phyloP scores from a whole-genome alignment of 192 early-diverging fungal species.

The Dissophora globulifera region DNA sequence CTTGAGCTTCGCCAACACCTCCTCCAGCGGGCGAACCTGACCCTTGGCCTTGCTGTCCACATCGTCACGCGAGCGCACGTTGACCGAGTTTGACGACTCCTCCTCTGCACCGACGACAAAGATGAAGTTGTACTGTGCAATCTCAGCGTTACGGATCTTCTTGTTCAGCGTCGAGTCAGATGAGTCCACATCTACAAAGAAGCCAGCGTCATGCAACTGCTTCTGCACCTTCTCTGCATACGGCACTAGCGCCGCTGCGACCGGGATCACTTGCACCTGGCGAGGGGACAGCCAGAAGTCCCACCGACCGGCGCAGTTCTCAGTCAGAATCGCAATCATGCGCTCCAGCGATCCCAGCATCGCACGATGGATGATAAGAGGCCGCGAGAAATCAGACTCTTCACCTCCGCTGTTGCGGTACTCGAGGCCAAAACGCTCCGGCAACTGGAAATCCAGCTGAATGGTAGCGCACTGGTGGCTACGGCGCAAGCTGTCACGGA shows the following conservation, averaged over 20 bases:
- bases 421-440: conserved; percentile 91
- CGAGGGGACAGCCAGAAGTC: conserved; percentile 95
- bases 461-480: conserved; percentile 97
- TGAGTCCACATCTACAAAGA: conserved; percentile 89
- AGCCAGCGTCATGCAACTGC: conserved; percentile 74
- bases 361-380: conserved; percentile 99
- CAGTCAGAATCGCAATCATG: conserved; percentile 94
- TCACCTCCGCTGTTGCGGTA: conserved; percentile 78
- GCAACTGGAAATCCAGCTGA: conserved; percentile 98
- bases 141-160: conserved; percentile 97
- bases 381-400: conserved; percentile 70
- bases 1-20: conserved; percentile 75
- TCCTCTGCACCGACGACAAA: conserved; percentile 94
- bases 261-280: conserved; percentile 91
- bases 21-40: conserved; percentile 77
- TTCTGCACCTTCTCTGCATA: conserved; percentile 86
- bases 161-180: conserved; percentile 92
- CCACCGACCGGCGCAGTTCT: conserved; percentile 97
- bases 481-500: conserved; percentile 92
- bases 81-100: conserved; percentile 79
- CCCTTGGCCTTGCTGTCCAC: conserved; percentile 84
- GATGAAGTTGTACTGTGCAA: conserved; percentile 97
- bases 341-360: conserved; percentile 97
- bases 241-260: conserved; percentile 77
- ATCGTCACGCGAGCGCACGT: conserved; percentile 91